Evolutionary conservation across 2,329 filamentous ascomycete species (phyloP).

Genomic region (Xylariaceae sp.): DNA sequence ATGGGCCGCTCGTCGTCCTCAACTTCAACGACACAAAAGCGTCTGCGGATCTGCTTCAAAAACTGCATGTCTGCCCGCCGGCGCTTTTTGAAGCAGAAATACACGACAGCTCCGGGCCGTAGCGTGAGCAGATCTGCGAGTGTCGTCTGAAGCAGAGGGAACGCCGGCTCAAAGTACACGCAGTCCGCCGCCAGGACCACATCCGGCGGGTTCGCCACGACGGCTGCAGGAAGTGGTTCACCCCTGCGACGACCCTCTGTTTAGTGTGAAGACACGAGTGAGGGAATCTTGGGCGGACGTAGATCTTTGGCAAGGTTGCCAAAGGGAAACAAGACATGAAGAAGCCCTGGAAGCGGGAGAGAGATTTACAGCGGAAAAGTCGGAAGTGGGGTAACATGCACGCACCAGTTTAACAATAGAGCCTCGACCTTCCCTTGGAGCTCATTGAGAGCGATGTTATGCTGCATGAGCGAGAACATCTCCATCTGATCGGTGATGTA

Average conservation of each 20-base stretch:
- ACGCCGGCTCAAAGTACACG: conserved; percentile 95
- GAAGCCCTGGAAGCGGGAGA: not conserved
- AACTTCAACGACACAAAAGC: conserved; percentile 60
- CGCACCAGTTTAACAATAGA: conserved; percentile 75
- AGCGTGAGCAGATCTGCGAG: conserved; percentile 69
- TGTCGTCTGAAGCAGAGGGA: conserved; percentile 79
- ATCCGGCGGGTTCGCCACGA: conserved; percentile 60
- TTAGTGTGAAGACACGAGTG: conserved; percentile 8
- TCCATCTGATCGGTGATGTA: conserved; percentile 82
- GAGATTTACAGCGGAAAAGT: not conserved
- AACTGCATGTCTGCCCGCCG: conserved; percentile 75
- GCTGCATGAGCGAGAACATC: conserved; percentile 81
- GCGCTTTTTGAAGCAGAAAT: conserved; percentile 94
- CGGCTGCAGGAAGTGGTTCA: conserved; percentile 51
- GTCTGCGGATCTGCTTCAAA: conserved; percentile 64
- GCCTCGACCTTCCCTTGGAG: conserved; percentile 61
- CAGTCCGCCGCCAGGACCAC: conserved; percentile 93
- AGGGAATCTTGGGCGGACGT: conserved; percentile 21
- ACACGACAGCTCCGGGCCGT: conserved; percentile 60
- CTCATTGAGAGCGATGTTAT: conserved; percentile 79
- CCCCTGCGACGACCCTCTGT: conserved; percentile 44
- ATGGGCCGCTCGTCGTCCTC: conserved; percentile 56
- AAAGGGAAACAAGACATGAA: not conserved
- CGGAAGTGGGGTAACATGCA: conserved; percentile 20
- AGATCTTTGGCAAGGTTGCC: not conserved